Percentiles rank a stretch among this genome's conserved stretches.
phyloP scores from a whole-genome alignment of 331 rosid species.

The Ulmus americana region DNA sequence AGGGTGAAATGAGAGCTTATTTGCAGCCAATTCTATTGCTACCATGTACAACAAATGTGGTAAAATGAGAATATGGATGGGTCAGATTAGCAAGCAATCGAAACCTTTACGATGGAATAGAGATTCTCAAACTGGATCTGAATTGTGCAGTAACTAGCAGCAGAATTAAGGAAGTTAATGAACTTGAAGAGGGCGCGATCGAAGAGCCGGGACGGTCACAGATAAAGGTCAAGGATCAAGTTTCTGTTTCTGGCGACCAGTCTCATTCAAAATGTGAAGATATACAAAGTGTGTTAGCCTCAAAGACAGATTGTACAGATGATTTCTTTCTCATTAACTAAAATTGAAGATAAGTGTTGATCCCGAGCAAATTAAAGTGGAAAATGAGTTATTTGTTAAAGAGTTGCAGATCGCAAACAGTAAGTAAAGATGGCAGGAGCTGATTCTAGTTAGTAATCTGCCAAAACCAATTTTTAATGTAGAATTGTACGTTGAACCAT shows the following conservation, averaged over 20 bases:
- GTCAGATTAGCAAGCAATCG: constrained; percentile 47
- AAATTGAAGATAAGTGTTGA: constrained; percentile 30
- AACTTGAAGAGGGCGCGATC: constrained; percentile 54
- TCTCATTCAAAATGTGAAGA: constrained; percentile 48
- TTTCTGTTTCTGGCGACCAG: constrained; percentile 42
- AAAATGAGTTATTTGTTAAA: background rate
- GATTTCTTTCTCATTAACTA: constrained; percentile 31
- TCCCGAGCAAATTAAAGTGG: background rate
- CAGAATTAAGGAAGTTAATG: constrained; percentile 50
- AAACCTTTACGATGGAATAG: constrained; percentile 34
- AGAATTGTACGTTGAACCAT: background rate
- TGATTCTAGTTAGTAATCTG: background rate
- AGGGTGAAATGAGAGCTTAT: constrained; percentile 53
- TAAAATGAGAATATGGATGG: constrained; percentile 54
- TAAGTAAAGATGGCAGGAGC: background rate
- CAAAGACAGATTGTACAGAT: constrained; percentile 24
- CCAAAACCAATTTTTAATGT: background rate
- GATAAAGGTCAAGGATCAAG: constrained; percentile 43
- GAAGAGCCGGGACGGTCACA: constrained; percentile 85
- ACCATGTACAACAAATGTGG: constrained; percentile 71
- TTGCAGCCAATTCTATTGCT: constrained; percentile 53
- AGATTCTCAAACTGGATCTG: constrained; percentile 48
- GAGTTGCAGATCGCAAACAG: constrained; percentile 2
- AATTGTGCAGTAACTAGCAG: constrained; percentile 57
- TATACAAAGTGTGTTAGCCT: constrained; percentile 34